phyloP scores from a whole-genome alignment of 176 grass and related monocot genomes.

The Pontederia paniculata region DNA sequence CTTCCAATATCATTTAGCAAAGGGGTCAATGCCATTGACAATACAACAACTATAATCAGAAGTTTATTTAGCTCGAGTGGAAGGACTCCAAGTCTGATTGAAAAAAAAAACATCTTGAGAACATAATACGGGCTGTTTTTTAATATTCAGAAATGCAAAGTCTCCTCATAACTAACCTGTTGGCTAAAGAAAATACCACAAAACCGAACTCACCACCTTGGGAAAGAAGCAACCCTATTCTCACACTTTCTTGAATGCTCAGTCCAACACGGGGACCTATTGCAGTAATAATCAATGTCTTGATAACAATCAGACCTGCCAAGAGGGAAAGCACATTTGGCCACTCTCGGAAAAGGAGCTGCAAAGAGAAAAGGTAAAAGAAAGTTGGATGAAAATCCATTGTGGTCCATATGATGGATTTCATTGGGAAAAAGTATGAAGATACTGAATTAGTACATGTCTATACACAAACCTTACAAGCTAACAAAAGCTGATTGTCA shows the following conservation, averaged over 20 bases:
- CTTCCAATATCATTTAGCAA: conserved; percentile 86
- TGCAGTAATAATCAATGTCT: conserved; percentile 82
- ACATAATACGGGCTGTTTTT: conserved; percentile 2
- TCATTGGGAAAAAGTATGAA: neutral
- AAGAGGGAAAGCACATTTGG: conserved; percentile 84
- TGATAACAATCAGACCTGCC: conserved; percentile 76
- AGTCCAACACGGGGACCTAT: conserved; percentile 79
- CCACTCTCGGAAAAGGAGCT: conserved; percentile 96
- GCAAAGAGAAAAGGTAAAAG: conserved; percentile 22
- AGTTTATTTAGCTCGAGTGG: conserved; percentile 96
- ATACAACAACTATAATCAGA: conserved; percentile 93
- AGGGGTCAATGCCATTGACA: conserved; percentile 96
- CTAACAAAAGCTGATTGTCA: no score
- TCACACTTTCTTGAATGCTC: conserved; percentile 86
- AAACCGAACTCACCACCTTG: conserved; percentile 99
- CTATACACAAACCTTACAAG: no score
- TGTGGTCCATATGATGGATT: neutral
- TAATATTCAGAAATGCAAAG: neutral
- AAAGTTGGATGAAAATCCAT: conserved; percentile 7
- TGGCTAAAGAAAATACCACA: conserved; percentile 94
- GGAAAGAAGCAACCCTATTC: conserved; percentile 90
- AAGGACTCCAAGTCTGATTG: conserved; percentile 75
- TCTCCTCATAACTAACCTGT: conserved; percentile 39
- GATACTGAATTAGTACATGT: no score
- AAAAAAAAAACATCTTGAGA: conserved; percentile 9